Evolutionary conservation across 495 filamentous ascomycete species (phyloP).

Genomic region (Cairneyella variabilis): DNA sequence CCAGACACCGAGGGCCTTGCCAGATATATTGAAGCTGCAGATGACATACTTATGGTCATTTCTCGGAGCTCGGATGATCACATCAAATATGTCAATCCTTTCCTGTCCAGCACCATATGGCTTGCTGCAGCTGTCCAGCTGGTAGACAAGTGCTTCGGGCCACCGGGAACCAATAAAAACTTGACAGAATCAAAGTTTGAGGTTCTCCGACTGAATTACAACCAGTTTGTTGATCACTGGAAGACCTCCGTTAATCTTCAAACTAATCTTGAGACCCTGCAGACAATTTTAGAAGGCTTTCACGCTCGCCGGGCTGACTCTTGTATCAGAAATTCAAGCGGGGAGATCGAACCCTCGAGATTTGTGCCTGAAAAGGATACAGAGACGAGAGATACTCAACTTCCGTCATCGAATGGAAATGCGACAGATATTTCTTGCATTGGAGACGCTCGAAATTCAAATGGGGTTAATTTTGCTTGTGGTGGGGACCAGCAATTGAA

Average conservation of each 20-base stretch:
- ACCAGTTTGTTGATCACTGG: constrained; percentile 17
- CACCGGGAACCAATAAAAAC: not conserved
- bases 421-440: too few relatives aligned
- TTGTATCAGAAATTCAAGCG: too few relatives aligned
- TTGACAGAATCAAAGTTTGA: constrained; percentile 21
- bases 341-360: too few relatives aligned
- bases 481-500: too few relatives aligned
- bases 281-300: constrained; percentile 12
- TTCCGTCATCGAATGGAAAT: too few relatives aligned
- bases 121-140: constrained; percentile 29
- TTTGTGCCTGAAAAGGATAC: too few relatives aligned
- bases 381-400: too few relatives aligned
- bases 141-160: constrained; percentile 10
- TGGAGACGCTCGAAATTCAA: too few relatives aligned
- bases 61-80: constrained; percentile 22
- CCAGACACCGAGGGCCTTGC: not conserved
- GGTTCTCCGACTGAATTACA: constrained; percentile 14
- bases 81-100: constrained; percentile 28
- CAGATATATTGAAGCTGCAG: constrained; percentile 14
- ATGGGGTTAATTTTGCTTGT: too few relatives aligned
- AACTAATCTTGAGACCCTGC: constrained; percentile 16
- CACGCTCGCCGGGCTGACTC: not conserved
- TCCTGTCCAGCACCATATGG: constrained; percentile 31
- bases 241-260: constrained; percentile 5
- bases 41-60: constrained; percentile 25